Evolutionary conservation across 2,329 filamentous ascomycete genomes (phyloP).

Genomic region (Emergomyces orientalis): DNA sequence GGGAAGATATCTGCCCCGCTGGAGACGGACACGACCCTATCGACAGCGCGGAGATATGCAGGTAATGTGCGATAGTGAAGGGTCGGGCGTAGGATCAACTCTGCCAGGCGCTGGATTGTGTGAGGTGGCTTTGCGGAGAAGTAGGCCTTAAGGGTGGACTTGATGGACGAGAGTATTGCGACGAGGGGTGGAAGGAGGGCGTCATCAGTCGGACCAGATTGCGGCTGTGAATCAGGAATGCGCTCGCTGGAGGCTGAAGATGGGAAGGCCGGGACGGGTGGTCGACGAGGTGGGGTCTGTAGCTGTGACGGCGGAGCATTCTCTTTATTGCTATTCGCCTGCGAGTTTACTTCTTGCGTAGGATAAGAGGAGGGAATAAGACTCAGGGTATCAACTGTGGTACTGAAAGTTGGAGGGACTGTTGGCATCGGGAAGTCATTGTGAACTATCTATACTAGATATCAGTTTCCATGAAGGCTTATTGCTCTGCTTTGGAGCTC

Average conservation of each 20-base stretch:
- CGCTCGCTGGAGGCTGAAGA: conserved; percentile 33
- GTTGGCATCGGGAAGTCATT: conserved; percentile 65
- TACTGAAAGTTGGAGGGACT: conserved; percentile 38
- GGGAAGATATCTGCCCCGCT: conserved; percentile 74
- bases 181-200: conserved; percentile 55
- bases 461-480: conserved; percentile 7
- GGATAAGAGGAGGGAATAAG: conserved; percentile 20
- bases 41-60: conserved; percentile 80
- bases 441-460: conserved; percentile 54
- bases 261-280: conserved; percentile 32
- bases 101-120: conserved; percentile 83
- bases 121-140: conserved; percentile 76
- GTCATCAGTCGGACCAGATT: conserved; percentile 38
- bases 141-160: conserved; percentile 49
- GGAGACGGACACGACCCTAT: conserved; percentile 83
- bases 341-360: conserved; percentile 22
- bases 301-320: conserved; percentile 24
- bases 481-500: not conserved
- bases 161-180: conserved; percentile 53
- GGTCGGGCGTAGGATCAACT: conserved; percentile 68
- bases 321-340: conserved; percentile 32
- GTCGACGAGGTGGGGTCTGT: conserved; percentile 26
- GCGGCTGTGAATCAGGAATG: conserved; percentile 35
- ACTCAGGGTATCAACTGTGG: conserved; percentile 24
- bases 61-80: conserved; percentile 73